Evolutionary conservation across 140 eudicot genomes (phyloP).

Genomic region (Senecio squalidus): DNA sequence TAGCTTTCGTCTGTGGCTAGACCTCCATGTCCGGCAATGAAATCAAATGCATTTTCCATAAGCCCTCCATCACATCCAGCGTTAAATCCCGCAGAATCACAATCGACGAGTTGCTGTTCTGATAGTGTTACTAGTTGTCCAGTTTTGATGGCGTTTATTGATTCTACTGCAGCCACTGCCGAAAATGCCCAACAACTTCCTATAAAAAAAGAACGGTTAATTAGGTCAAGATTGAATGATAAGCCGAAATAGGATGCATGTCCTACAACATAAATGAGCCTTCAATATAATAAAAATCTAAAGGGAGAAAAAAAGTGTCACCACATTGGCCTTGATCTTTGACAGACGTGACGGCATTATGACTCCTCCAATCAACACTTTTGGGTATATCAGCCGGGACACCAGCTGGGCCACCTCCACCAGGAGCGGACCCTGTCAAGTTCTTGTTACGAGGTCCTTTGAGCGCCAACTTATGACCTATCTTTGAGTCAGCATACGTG

Average conservation of each 20-base stretch:
- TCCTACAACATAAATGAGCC: neutral
- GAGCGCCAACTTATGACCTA: constrained; percentile 44
- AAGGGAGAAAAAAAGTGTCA: neutral
- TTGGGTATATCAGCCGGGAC: constrained; percentile 33
- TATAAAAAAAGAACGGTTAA: neutral
- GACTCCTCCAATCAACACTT: constrained; percentile 67
- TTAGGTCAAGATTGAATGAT: neutral
- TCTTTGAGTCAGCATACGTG: constrained; percentile 50
- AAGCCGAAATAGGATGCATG: too few species aligned
- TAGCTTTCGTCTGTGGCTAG: constrained; percentile 49
- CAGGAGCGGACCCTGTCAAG: too few species aligned
- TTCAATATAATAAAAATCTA: too few species aligned
- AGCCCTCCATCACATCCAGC: constrained; percentile 71
- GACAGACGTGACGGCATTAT: constrained; percentile 55
- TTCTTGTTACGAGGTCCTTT: constrained; percentile 11
- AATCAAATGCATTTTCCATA: constrained; percentile 47
- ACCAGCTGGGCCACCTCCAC: too few species aligned
- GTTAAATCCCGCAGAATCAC: constrained; percentile 38
- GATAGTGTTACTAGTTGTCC: constrained; percentile 48
- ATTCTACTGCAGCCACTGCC: constrained; percentile 25
- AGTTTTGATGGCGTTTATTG: constrained; percentile 42
- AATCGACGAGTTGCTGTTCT: constrained; percentile 69
- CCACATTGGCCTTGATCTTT: constrained; percentile 81
- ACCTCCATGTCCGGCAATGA: constrained; percentile 48
- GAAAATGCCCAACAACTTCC: constrained; percentile 30